phyloP scores from a whole-genome alignment of 202 grass and related monocot species.

The Cymbopogon flexuosus region DNA sequence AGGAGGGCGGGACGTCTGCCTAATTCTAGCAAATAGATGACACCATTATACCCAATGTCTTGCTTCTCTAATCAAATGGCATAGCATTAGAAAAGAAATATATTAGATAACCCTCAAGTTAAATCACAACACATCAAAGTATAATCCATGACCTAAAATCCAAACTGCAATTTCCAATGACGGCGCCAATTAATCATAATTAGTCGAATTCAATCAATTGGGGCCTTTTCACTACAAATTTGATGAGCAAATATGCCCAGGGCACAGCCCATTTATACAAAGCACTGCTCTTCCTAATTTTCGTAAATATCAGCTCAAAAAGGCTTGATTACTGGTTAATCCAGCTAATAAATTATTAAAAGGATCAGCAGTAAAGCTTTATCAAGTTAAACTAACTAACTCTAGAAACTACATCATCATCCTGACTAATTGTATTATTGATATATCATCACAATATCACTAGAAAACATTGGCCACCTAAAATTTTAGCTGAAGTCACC shows the following conservation, averaged over 20 bases:
- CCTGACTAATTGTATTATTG: not conserved
- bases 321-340: not conserved
- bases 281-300: not conserved
- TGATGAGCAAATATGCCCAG: not conserved
- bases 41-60: not conserved
- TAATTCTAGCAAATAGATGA: not conserved
- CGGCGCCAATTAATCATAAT: not conserved
- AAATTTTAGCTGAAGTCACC: not conserved
- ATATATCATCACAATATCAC: not conserved
- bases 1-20: not conserved
- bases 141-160: not conserved
- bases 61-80: not conserved
- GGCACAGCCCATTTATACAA: not conserved
- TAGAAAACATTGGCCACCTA: slow-evolving; percentile 1
- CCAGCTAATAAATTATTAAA: not conserved
- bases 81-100: too few relatives aligned
- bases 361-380: not conserved
- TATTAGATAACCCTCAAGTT: not conserved
- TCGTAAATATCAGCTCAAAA: not conserved
- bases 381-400: not conserved
- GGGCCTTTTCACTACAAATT: not conserved
- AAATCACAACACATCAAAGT: not conserved
- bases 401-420: not conserved
- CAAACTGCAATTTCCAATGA: not conserved
- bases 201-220: not conserved